Conservation (phyloP, 78 protist species). For the Planoprotostelium fungivorum region DNA sequence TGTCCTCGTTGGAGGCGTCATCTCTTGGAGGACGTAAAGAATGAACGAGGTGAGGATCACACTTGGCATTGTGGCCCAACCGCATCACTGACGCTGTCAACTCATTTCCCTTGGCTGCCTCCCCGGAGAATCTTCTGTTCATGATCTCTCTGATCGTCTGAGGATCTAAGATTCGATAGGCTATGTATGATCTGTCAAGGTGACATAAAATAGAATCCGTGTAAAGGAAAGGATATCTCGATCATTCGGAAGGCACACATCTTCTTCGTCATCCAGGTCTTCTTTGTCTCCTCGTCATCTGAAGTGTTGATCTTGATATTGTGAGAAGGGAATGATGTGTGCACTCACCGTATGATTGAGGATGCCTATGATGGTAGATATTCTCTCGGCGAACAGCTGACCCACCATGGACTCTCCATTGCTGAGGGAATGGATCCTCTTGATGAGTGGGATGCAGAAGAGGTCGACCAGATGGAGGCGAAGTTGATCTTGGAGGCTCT, state of each 20-base stretch:
- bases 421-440: not conserved
- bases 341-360: not conserved
- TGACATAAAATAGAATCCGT: not conserved
- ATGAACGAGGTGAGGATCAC: not conserved
- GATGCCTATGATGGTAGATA: not conserved
- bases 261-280: conserved; percentile 34
- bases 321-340: not conserved
- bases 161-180: conserved; percentile 20
- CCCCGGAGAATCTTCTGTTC: conserved; percentile 32
- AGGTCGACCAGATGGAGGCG: not conserved
- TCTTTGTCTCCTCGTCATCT: not conserved
- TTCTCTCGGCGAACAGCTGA: not conserved
- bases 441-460: not conserved
- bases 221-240: conserved; percentile 4
- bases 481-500: not conserved
- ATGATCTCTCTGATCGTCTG: conserved; percentile 21
- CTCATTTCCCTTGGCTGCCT: conserved; percentile 59
- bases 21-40: conserved; percentile 8
- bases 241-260: conserved; percentile 44
- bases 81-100: conserved; percentile 50
- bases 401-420: not conserved
- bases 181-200: not conserved
- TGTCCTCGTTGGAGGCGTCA: conserved; percentile 17
- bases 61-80: conserved; percentile 51
- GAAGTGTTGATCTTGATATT: not conserved